Evolutionary conservation across 129 eudicot species (phyloP).

Genomic region (Saussurea involucrata): DNA sequence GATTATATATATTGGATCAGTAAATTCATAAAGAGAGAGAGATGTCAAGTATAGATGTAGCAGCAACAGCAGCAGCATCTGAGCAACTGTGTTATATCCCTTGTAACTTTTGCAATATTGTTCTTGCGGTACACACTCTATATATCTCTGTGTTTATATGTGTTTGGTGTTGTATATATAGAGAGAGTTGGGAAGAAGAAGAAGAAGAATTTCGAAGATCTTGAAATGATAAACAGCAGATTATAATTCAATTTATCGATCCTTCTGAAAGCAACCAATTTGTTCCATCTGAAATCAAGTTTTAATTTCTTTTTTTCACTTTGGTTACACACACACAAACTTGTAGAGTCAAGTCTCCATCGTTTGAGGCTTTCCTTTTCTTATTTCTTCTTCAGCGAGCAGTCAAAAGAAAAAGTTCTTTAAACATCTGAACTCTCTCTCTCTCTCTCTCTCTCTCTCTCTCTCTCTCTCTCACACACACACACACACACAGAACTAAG

Average conservation of each 20-base stretch:
- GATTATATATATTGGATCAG: constrained; percentile 13
- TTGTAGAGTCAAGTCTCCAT: constrained; percentile 61
- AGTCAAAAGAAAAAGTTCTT: constrained; percentile 58
- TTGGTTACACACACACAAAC: constrained; percentile 14
- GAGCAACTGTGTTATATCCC: constrained; percentile 96
- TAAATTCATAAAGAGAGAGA: constrained; percentile 13
- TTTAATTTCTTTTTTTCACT: constrained; percentile 13
- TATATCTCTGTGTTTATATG: background rate
- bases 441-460: constrained; percentile 10
- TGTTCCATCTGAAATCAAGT: constrained; percentile 6
- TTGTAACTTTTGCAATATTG: constrained; percentile 96
- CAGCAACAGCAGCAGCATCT: constrained; percentile 27
- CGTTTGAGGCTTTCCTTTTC: constrained; percentile 44
- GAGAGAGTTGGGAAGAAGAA: background rate
- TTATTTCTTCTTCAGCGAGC: constrained; percentile 41
- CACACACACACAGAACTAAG: constrained; percentile 12
- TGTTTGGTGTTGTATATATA: background rate
- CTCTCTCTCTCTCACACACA: constrained; percentile 4
- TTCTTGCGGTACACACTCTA: constrained; percentile 77
- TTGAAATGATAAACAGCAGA: constrained; percentile 10
- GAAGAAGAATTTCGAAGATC: background rate
- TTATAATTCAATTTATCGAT: background rate
- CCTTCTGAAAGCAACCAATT: background rate
- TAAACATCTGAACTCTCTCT: constrained; percentile 24
- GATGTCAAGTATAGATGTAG: constrained; percentile 61